A percentile compares a stretch with the other conserved stretches of the same genome.
Conservation (phyloP, 2,329 filamentous ascomycete species). For the Botrytis sinoallii region DNA sequence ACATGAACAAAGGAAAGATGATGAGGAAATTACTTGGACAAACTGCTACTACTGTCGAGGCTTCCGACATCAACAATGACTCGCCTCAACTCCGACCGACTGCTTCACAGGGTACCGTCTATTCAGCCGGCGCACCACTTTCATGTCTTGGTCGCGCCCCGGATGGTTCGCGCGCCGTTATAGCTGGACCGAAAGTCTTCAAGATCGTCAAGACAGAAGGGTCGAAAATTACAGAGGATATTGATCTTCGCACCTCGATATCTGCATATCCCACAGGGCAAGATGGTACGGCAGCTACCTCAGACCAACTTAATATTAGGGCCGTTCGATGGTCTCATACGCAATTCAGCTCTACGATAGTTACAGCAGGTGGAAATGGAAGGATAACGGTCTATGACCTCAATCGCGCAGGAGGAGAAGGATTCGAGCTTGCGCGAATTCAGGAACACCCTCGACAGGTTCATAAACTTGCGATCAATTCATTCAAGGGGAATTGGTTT, state of each 20-base stretch:
- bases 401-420: conserved; percentile 44
- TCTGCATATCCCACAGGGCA: conserved; percentile 46
- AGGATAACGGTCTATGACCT: conserved; percentile 65
- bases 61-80: conserved; percentile 27
- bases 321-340: conserved; percentile 57
- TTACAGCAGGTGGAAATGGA: conserved; percentile 62
- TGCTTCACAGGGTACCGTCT: conserved; percentile 54
- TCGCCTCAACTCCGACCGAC: conserved; percentile 34
- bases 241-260: conserved; percentile 58
- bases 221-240: conserved; percentile 49
- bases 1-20: conserved; percentile 37
- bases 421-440: conserved; percentile 51
- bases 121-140: conserved; percentile 52
- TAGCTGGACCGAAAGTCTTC: conserved; percentile 59
- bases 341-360: conserved; percentile 49
- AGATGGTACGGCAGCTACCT: conserved; percentile 40
- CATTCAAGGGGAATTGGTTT: conserved; percentile 54
- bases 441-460: conserved; percentile 63
- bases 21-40: conserved; percentile 37
- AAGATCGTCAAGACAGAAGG: conserved; percentile 55
- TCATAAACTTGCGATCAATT: conserved; percentile 61
- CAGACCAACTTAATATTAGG: conserved; percentile 61
- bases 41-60: conserved; percentile 26
- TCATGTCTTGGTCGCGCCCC: conserved; percentile 56
- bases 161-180: conserved; percentile 53